Evolutionary conservation across 1,284 basidiomycete species (phyloP).

Genomic region (Ustilago tritici): DNA sequence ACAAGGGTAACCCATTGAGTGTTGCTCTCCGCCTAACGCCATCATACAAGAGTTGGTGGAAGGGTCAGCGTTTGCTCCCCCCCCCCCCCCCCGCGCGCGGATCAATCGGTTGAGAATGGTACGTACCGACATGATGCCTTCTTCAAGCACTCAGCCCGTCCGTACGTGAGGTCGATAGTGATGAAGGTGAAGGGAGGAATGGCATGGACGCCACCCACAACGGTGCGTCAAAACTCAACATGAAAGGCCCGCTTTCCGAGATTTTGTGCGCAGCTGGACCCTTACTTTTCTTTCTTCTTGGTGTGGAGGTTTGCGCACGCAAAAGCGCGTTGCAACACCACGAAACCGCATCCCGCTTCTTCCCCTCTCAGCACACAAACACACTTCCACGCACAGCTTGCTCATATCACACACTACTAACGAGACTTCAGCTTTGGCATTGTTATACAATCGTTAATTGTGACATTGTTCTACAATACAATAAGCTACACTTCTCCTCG

Average conservation of each 20-base stretch:
- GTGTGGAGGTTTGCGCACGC: constrained; percentile 15
- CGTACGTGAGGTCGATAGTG: background rate
- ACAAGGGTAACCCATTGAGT: constrained; percentile 62
- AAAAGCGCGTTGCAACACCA: background rate
- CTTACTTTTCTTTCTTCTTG: constrained; percentile 6
- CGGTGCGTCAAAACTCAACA: background rate
- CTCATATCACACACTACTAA: background rate
- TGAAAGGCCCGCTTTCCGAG: background rate
- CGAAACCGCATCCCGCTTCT: background rate
- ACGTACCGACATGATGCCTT: constrained; percentile 11
- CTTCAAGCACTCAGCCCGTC: background rate
- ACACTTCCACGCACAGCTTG: background rate
- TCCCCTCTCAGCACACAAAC: background rate
- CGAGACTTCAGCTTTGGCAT: background rate
- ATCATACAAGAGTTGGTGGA: too few species aligned
- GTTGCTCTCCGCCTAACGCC: constrained; percentile 6
- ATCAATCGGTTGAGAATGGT: background rate
- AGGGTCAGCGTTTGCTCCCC: too few species aligned
- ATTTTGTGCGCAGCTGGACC: constrained; percentile 17
- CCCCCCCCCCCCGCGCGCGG: too few species aligned
- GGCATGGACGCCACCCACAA: background rate
- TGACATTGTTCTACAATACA: constrained; percentile 11
- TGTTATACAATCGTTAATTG: background rate
- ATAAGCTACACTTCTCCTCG: constrained; percentile 1
- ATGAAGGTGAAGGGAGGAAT: background rate